phyloP scores from a whole-genome alignment of 768 basidiomycete species.

The Pleurotus pulmonarius region DNA sequence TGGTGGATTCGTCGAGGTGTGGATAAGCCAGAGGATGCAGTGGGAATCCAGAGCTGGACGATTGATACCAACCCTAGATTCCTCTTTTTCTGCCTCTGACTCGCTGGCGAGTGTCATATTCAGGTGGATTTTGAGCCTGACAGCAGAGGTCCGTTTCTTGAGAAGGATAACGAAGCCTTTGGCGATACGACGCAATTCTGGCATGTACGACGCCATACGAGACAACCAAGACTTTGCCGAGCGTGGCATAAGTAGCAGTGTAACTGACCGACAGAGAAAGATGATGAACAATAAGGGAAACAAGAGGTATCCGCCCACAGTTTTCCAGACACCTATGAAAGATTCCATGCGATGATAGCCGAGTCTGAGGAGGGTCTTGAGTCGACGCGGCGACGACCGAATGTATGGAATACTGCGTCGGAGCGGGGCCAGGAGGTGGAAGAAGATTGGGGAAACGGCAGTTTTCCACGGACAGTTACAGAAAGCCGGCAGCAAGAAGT shows the following conservation, averaged over 20 bases:
- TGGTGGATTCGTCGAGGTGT: constrained; percentile 4
- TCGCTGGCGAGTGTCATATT: not conserved
- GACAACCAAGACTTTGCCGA: too few species aligned
- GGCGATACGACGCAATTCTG: too few species aligned
- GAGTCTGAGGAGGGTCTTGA: not conserved
- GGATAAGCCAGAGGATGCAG: constrained; percentile 5
- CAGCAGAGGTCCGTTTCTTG: too few species aligned
- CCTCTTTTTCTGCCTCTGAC: constrained; percentile 7
- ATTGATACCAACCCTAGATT: not conserved
- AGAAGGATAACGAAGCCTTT: too few species aligned
- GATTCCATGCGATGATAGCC: too few species aligned
- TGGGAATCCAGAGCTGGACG: not conserved
- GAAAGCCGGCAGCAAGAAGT: constrained; percentile 15
- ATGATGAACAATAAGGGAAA: too few species aligned
- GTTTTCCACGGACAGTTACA: constrained; percentile 20
- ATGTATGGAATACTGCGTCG: not conserved
- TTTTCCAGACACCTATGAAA: too few species aligned
- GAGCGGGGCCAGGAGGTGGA: constrained; percentile 8
- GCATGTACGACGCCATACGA: too few species aligned
- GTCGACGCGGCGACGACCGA: not conserved
- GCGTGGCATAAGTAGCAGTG: too few species aligned
- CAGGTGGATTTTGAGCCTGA: too few species aligned
- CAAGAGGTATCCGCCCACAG: too few species aligned
- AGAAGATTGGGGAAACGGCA: constrained; percentile 14
- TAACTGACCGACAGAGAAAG: too few species aligned